These are phyloP conservation scores for Tricholoma furcatifolium DNA, from an alignment of 768 basidiomycete genomes.

Conservation along the genomic window DNA sequence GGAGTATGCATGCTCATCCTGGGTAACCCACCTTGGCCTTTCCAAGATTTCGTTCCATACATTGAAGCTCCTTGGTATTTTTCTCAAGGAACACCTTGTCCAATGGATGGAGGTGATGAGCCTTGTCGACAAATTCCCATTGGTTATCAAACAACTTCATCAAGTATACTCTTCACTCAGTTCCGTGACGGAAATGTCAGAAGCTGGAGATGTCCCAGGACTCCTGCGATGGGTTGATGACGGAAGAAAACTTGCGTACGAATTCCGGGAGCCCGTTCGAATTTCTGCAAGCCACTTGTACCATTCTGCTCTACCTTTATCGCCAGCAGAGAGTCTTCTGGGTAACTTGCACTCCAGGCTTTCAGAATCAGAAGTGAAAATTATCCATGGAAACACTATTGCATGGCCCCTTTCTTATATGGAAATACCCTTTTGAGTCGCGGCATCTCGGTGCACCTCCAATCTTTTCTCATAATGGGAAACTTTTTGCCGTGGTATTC, in stretches of 20 bases:
- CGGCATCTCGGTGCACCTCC: too few species aligned
- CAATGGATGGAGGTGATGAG: slow-evolving; percentile 2
- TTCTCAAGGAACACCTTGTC: not conserved
- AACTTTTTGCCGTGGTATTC: too few species aligned
- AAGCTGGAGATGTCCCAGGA: not conserved
- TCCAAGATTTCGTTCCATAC: not conserved
- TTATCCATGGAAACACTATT: not conserved
- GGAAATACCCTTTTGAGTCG: too few species aligned
- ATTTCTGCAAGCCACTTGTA: too few species aligned
- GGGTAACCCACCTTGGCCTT: not conserved
- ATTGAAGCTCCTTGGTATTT: not conserved
- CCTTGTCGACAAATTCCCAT: not conserved
- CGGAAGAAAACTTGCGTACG: not conserved
- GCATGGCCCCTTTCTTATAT: not conserved
- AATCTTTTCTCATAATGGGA: too few species aligned
- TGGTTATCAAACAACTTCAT: not conserved
- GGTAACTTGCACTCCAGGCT: not conserved
- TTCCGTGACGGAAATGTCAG: not conserved
- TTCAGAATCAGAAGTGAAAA: not conserved
- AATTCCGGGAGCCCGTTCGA: not conserved
- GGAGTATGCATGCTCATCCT: not conserved
- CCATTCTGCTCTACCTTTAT: not conserved
- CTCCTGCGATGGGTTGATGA: not conserved
- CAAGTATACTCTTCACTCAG: not conserved
- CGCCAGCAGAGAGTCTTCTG: not conserved